phyloP scores from a whole-genome alignment of 495 filamentous ascomycete species.

The Xylaria intraflava region DNA sequence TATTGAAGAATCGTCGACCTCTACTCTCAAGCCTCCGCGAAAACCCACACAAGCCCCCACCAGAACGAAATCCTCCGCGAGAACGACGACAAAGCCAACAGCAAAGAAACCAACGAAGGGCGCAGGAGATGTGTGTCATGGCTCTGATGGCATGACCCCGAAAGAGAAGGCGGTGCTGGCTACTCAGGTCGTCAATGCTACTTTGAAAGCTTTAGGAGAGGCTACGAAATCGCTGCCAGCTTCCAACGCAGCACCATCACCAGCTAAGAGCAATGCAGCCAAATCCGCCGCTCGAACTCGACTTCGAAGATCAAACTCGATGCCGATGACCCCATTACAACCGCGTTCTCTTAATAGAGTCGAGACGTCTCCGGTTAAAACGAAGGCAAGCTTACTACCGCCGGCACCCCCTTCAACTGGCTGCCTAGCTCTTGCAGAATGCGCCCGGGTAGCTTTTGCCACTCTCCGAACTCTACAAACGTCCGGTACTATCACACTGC shows the following conservation, averaged over 20 bases:
- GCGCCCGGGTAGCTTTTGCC: constrained; percentile 65
- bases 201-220: constrained; percentile 66
- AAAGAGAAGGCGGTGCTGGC: constrained; percentile 66
- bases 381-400: constrained; percentile 7
- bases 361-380: constrained; percentile 36
- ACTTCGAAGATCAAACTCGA: constrained; percentile 41
- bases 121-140: constrained; percentile 21
- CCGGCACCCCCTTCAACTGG: constrained; percentile 20
- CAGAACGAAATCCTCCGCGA: background rate
- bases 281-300: constrained; percentile 32
- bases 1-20: constrained; percentile 23
- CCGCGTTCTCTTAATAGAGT: constrained; percentile 48
- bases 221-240: constrained; percentile 51
- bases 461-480: constrained; percentile 57
- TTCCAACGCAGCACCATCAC: constrained; percentile 18
- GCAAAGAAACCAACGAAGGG: constrained; percentile 17
- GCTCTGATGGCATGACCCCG: constrained; percentile 37
- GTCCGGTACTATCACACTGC: constrained; percentile 39
- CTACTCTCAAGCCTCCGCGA: constrained; percentile 21
- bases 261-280: constrained; percentile 23
- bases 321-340: constrained; percentile 45
- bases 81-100: too few relatives aligned
- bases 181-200: constrained; percentile 73
- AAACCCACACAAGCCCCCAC: too few relatives aligned
- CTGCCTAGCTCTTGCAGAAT: constrained; percentile 56